Conservation (phyloP, 2,329 filamentous ascomycete species). For the Calonectria pauciramosa region DNA sequence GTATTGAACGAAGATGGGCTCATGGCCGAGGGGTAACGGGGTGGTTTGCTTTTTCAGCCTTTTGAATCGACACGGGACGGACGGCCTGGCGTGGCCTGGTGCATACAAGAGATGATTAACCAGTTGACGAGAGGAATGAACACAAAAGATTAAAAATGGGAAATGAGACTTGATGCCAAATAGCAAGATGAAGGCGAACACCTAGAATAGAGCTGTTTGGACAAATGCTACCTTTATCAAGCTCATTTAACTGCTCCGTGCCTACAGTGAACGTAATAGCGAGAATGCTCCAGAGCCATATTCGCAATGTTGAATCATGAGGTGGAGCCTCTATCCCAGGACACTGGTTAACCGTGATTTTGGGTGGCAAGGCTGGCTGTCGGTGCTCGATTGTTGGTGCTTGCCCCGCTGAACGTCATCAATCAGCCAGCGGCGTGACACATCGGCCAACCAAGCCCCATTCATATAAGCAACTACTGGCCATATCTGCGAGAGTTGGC, state of each 20-base stretch:
- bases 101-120: conserved; percentile 38
- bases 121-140: conserved; percentile 40
- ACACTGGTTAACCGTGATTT: not conserved
- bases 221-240: conserved; percentile 36
- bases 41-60: conserved; percentile 37
- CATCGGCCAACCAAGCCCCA: conserved; percentile 28
- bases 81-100: conserved; percentile 42
- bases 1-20: conserved; percentile 40
- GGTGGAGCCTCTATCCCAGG: not conserved
- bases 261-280: not conserved
- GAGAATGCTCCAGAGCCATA: too few species aligned
- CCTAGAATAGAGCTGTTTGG: not conserved
- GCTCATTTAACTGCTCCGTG: conserved; percentile 19
- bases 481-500: not conserved
- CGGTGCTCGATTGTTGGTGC: not conserved
- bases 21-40: conserved; percentile 30
- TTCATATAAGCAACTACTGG: not conserved
- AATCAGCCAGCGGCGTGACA: conserved; percentile 36
- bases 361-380: not conserved
- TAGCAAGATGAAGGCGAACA: not conserved
- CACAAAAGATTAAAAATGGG: conserved; percentile 33
- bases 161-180: conserved; percentile 34
- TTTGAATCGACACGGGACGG: conserved; percentile 43
- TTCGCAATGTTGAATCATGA: not conserved
- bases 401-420: conserved; percentile 44